Conservation (phyloP, 768 basidiomycete genomes). For the Pisolithus microcarpus region DNA sequence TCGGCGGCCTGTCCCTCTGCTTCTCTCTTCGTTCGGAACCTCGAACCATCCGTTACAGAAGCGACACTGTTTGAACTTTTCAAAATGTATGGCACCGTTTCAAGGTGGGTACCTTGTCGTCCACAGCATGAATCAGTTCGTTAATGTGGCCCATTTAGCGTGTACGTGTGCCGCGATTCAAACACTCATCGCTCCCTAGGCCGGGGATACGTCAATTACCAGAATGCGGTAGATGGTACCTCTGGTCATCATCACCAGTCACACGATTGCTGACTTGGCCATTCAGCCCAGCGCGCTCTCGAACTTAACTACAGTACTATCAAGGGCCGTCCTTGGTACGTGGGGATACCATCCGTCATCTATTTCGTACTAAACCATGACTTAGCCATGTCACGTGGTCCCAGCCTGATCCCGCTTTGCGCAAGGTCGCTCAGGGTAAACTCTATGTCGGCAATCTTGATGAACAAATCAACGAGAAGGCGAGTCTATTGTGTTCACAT, state of each 20-base stretch:
- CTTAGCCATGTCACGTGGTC: constrained; percentile 99
- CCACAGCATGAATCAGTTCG: not conserved
- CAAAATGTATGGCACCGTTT: constrained; percentile 99
- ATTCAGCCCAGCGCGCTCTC: constrained; percentile 87
- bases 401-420: constrained; percentile 97
- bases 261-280: constrained; percentile 3
- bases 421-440: constrained; percentile 99
- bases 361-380: not conserved
- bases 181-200: constrained; percentile 99
- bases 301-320: constrained; percentile 99
- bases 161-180: constrained; percentile 99
- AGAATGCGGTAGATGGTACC: constrained; percentile 88
- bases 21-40: constrained; percentile 97
- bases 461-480: constrained; percentile 96
- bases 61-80: constrained; percentile 99
- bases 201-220: constrained; percentile 99
- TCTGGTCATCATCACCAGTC: constrained; percentile 6
- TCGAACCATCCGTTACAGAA: constrained; percentile 96
- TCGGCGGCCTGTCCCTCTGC: constrained; percentile 65
- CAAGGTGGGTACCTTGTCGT: constrained; percentile 53
- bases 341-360: constrained; percentile 1
- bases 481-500: constrained; percentile 19
- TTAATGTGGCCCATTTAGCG: constrained; percentile 41
- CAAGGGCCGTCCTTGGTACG: constrained; percentile 92
- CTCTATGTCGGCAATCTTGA: constrained; percentile 99